Evolutionary conservation across 805 yeast genomes (phyloP), one percentile per base, ranked within the genome.

Genomic region (Brettanomyces nanus): DNA sequence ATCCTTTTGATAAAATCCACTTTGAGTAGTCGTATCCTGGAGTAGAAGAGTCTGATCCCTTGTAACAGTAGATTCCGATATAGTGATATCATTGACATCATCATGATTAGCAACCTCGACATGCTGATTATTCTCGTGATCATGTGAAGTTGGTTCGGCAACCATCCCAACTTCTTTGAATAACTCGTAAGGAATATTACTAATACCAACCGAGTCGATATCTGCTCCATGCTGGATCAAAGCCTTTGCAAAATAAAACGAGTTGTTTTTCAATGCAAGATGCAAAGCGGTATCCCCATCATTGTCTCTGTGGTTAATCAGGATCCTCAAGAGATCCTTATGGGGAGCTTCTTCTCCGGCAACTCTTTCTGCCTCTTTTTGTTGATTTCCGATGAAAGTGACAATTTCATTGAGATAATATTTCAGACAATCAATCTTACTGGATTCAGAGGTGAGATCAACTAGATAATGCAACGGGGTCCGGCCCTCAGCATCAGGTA

Each of bases 241-340:
- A 15, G 63, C 57, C 26, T 62, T 61, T 20, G 66, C 61, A 21
- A 76, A 58, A 25, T 58, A 56, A 11, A 68, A 56, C 36, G 80
- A 73, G 3, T 72, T 71, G 6, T 74, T 62, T 27, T 75, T 66
- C 13, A 77, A 74, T 0, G 95, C 87, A 32, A 90, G 64, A 50
- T 86, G 95, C 35, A 87, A 62, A 5, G 94, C 85, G 0, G 96
- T 85, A 48, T 87, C 85, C 4, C 97, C 97, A 43, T 77, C 69
- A 18, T 67, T 69, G 58, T 92, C 97, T 52, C 76, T 85, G 48
- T 80, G 87, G 52, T 85, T 83, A 21, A 82, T 53, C 29, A 82
- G 63, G 45, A 78, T 73, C 35, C 73, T 71, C 31, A 79, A 67
- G 35, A 77, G 49, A 17, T 67, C 62, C 35, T 62, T 62, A 35